Base-by-base conservation (phyloP, 2,329 filamentous ascomycete genomes). In the Paecilomyces fulvus region DNA sequence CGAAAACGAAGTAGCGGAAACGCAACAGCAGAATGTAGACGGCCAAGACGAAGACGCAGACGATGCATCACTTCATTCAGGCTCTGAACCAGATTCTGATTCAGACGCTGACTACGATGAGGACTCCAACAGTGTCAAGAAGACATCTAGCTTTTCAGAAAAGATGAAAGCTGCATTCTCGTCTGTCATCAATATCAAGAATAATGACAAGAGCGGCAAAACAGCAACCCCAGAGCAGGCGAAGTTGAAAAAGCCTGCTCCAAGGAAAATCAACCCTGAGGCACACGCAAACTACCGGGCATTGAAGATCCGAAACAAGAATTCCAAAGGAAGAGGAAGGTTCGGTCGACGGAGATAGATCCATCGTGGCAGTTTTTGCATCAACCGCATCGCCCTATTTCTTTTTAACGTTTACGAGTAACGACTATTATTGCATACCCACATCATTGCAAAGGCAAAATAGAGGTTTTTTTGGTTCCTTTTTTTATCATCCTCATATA, bases 241-340 rank as follows among this genome's bases (percentile, higher is more conserved):
- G 59, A 60, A 65, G 43, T 63, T 63, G 33, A 66, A 67, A 49
- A 67, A 65, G 50, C 60, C 65, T 30, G 62, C 60, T 11, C 54
- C 61, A 30, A 67, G 70, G 31, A 77, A 73, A 60, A 63, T 77
- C 55, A 77, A 77, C 50, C 70, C 75, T 0, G 67, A 74, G 50
- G 73, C 77, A 14, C 77, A 79, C 68, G 75, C 75, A 14, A 79
- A 79, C 60, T 79, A 77, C 57, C 68, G 76, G 12, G 73, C 75
- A 10, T 59, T 79, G 60, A 79, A 78, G 60, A 77, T 79, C 58
- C 66, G 72, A 37, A 74, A 73, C 59, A 69, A 68, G 57, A 67
- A 67, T 12, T 64, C 65, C 9, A 70, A 70, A 58, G 70, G 69
- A 23, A 64, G 66, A 55, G 66, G 73, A 7, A 66, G 73, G 51